Evolutionary conservation across 1,284 basidiomycete species (phyloP).

Genomic region (Ganoderma boninense): DNA sequence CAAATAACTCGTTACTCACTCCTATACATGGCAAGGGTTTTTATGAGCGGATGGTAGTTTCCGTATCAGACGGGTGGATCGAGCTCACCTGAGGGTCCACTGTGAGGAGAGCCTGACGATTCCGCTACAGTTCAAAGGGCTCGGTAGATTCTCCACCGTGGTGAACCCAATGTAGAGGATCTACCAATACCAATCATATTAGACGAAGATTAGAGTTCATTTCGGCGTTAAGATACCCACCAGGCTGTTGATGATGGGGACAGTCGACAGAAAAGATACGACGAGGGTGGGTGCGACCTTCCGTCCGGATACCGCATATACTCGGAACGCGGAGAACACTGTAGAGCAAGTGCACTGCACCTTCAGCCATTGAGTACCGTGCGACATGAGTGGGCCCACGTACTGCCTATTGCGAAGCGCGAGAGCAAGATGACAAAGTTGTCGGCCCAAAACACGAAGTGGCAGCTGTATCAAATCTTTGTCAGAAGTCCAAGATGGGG

Average conservation of each 20-base stretch:
- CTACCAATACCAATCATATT: neutral
- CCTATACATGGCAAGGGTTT: neutral
- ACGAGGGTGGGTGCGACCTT: neutral
- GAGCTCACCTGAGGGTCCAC: neutral
- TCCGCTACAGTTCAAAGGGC: constrained; percentile 1
- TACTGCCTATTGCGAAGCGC: constrained; percentile 1
- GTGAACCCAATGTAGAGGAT: neutral
- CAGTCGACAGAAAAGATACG: neutral
- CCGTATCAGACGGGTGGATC: no score
- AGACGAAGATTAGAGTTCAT: neutral
- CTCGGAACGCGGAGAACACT: neutral
- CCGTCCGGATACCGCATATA: neutral
- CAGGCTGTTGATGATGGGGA: neutral
- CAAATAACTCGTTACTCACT: neutral
- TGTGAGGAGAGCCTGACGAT: neutral
- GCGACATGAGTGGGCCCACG: neutral
- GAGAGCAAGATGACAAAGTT: neutral
- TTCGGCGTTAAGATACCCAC: neutral
- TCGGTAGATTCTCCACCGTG: neutral
- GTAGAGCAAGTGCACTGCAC: neutral
- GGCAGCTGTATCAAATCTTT: neutral
- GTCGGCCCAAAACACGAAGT: neutral
- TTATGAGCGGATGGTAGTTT: no score
- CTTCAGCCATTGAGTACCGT: neutral
- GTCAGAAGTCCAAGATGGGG: neutral